Evolutionary conservation across 129 eudicot species (phyloP).

Genomic region (Scalesia atractyloides): DNA sequence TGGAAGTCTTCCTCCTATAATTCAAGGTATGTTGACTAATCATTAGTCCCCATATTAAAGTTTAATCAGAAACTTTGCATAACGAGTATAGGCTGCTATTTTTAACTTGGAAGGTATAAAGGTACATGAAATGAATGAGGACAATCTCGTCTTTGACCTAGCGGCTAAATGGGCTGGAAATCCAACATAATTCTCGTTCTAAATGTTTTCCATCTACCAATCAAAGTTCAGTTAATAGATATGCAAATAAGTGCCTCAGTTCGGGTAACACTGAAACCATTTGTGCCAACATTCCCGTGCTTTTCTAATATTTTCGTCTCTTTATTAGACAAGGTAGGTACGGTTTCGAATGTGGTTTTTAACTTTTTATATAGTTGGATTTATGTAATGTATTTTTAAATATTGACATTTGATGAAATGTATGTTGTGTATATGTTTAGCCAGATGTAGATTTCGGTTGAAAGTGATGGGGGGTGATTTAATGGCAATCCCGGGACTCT

Average conservation of each 20-base stretch:
- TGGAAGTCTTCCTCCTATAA: constrained; percentile 71
- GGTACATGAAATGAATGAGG: constrained; percentile 57
- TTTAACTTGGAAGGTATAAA: constrained; percentile 53
- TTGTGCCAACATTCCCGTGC: constrained; percentile 80
- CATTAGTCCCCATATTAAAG: not conserved
- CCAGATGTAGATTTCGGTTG: constrained; percentile 70
- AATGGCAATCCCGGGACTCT: constrained; percentile 78
- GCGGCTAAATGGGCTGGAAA: constrained; percentile 72
- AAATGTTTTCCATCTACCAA: constrained; percentile 42
- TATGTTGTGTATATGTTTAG: constrained; percentile 33
- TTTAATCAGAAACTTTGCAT: constrained; percentile 2
- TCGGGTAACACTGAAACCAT: constrained; percentile 57
- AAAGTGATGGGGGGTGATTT: constrained; percentile 65
- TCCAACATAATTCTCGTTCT: constrained; percentile 47
- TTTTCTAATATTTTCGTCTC: constrained; percentile 54
- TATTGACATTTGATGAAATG: not conserved
- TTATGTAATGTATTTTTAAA: not conserved
- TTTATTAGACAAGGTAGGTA: constrained; percentile 63
- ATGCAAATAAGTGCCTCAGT: constrained; percentile 55
- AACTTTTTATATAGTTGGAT: too few relatives aligned
- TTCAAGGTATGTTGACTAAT: constrained; percentile 54
- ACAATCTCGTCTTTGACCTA: constrained; percentile 63
- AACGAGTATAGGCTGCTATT: constrained; percentile 5
- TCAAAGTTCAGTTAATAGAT: constrained; percentile 62
- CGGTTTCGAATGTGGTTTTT: too few relatives aligned